Conservation (phyloP, 2,329 filamentous ascomycete species). For the Colletotrichum lindemuthianum region DNA sequence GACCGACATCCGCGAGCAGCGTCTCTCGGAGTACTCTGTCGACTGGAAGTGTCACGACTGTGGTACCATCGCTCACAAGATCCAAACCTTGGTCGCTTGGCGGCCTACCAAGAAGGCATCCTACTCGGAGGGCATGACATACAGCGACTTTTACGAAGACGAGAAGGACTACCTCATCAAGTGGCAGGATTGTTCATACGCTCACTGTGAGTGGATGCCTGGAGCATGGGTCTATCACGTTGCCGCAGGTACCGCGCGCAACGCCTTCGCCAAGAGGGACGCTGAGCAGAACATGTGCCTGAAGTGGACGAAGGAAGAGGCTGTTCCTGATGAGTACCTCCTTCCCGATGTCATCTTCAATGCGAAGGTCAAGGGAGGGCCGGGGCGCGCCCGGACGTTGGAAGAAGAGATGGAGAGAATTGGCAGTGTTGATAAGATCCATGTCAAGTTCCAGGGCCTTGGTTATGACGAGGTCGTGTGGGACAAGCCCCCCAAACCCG, state of each 20-base stretch:
- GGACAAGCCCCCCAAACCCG: conserved; percentile 79
- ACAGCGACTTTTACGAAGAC: conserved; percentile 67
- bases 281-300: conserved; percentile 58
- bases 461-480: conserved; percentile 91
- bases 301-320: conserved; percentile 77
- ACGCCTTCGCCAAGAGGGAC: conserved; percentile 79
- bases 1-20: conserved; percentile 63
- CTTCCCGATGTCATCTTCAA: conserved; percentile 86
- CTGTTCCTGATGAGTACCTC: conserved; percentile 87
- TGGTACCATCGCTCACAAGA: conserved; percentile 69
- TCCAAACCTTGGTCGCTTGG: conserved; percentile 89
- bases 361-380: conserved; percentile 60
- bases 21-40: conserved; percentile 76
- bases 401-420: conserved; percentile 78
- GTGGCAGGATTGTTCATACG: conserved; percentile 85
- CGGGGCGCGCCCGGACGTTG: conserved; percentile 1
- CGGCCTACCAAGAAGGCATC: conserved; percentile 71
- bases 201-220: conserved; percentile 85
- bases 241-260: conserved; percentile 70
- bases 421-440: conserved; percentile 75
- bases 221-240: conserved; percentile 89
- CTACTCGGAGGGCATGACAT: conserved; percentile 61
- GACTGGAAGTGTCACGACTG: conserved; percentile 88
- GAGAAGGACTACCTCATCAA: conserved; percentile 94
- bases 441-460: conserved; percentile 93